Conservation (phyloP, 1,139 yeast genomes). For the Yamadazyma sp. region DNA sequence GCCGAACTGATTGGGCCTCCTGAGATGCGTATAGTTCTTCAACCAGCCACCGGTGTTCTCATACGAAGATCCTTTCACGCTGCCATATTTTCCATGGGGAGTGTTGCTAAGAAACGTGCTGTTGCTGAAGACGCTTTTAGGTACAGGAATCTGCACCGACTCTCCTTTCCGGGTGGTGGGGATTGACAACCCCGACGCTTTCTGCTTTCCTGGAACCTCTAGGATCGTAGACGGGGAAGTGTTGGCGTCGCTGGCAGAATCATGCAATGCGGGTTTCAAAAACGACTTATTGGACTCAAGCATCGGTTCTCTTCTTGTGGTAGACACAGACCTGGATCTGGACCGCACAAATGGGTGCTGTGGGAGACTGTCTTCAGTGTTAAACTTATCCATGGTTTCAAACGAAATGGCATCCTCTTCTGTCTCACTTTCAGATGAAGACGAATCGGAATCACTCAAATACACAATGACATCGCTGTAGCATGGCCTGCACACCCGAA, state of each 20-base stretch:
- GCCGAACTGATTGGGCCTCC: conserved; percentile 9
- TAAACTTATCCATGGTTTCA: conserved; percentile 16
- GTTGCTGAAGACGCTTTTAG: conserved; percentile 1
- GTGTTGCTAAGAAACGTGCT: background rate
- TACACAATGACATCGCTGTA: conserved; percentile 63
- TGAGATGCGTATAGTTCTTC: conserved; percentile 25
- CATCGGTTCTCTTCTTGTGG: conserved; percentile 12
- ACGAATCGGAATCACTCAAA: conserved; percentile 62
- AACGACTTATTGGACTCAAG: conserved; percentile 17
- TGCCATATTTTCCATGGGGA: no score
- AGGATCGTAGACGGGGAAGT: conserved; percentile 4
- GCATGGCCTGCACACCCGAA: conserved; percentile 82
- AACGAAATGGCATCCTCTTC: conserved; percentile 20
- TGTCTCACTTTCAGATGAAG: conserved; percentile 21
- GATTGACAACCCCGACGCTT: conserved; percentile 72
- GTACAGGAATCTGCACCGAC: conserved; percentile 64
- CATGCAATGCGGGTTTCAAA: conserved; percentile 13
- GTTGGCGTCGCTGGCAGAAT: conserved; percentile 8
- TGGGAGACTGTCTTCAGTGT: conserved; percentile 20
- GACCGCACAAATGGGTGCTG: conserved; percentile 32
- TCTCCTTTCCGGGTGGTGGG: conserved; percentile 82
- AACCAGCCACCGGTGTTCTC: conserved; percentile 20
- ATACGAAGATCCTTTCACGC: no score
- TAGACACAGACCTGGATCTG: conserved; percentile 34
- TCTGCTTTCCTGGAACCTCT: background rate